Conservation (phyloP, 306 rosid genomes). For the Pueraria montana region DNA sequence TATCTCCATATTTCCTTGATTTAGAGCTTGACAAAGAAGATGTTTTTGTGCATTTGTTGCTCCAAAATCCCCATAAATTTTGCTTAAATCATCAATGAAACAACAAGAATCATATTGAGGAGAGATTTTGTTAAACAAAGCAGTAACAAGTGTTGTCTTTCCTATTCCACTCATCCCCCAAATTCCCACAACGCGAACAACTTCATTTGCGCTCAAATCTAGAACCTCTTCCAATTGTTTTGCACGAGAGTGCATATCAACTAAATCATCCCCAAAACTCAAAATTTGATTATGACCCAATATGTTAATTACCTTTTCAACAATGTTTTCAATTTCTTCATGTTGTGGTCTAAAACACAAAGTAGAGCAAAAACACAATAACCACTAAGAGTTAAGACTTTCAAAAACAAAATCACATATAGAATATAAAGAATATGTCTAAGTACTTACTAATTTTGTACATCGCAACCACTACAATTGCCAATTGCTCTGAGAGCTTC, state of each 20-base stretch:
- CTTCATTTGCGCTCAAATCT: background rate
- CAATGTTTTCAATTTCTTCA: conserved; percentile 18
- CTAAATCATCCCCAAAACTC: background rate
- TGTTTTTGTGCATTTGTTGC: too few relatives aligned
- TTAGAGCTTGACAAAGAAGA: too few relatives aligned
- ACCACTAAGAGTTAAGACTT: background rate
- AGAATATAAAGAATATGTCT: background rate
- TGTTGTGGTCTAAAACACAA: background rate
- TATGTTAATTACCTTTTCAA: background rate
- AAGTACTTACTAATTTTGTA: too few relatives aligned
- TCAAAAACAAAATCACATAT: background rate
- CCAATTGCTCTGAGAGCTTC: background rate
- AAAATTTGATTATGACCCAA: conserved; percentile 22
- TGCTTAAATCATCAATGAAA: too few relatives aligned
- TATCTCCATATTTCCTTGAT: too few relatives aligned
- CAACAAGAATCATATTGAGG: too few relatives aligned
- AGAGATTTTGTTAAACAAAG: too few relatives aligned
- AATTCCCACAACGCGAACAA: background rate
- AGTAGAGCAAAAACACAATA: background rate
- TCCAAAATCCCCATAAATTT: too few relatives aligned
- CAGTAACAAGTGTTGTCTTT: too few relatives aligned
- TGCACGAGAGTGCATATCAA: conserved; percentile 37
- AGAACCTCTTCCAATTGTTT: conserved; percentile 12
- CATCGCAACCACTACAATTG: too few relatives aligned
- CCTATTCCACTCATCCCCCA: conserved; percentile 40